Evolutionary conservation across 345 rosid species (phyloP).

Genomic region (Salix koriyanagi): DNA sequence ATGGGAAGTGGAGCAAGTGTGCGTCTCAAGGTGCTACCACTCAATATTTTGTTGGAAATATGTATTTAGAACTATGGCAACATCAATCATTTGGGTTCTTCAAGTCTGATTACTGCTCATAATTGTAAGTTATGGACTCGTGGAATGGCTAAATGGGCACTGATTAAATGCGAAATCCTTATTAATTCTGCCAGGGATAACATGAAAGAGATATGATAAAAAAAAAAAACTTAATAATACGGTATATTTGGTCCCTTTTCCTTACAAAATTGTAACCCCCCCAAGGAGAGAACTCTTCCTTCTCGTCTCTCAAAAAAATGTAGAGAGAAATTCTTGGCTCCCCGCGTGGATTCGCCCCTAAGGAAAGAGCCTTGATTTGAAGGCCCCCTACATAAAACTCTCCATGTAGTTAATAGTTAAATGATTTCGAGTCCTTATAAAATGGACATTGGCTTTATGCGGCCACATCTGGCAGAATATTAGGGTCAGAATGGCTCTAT

Average conservation of each 20-base stretch:
- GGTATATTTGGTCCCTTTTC: not conserved
- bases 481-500: constrained; percentile 19
- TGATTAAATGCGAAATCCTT: too few relatives aligned
- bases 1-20: not conserved
- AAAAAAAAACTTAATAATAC: too few relatives aligned
- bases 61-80: not conserved
- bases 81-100: not conserved
- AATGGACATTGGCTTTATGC: not conserved
- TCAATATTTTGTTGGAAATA: not conserved
- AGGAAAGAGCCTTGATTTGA: not conserved
- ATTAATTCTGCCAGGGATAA: too few relatives aligned
- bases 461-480: constrained; percentile 14
- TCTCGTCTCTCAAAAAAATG: too few relatives aligned
- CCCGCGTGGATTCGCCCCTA: not conserved
- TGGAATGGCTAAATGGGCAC: too few relatives aligned
- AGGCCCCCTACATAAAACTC: not conserved
- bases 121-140: too few relatives aligned
- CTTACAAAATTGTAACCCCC: too few relatives aligned
- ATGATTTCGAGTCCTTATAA: not conserved
- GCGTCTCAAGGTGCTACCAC: not conserved
- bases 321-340: not conserved
- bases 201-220: not conserved
- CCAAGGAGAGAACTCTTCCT: too few relatives aligned
- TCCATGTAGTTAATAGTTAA: not conserved
- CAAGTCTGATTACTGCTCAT: not conserved